Evolutionary conservation across 306 rosid species (phyloP).

Genomic region (Quercus parvula): DNA sequence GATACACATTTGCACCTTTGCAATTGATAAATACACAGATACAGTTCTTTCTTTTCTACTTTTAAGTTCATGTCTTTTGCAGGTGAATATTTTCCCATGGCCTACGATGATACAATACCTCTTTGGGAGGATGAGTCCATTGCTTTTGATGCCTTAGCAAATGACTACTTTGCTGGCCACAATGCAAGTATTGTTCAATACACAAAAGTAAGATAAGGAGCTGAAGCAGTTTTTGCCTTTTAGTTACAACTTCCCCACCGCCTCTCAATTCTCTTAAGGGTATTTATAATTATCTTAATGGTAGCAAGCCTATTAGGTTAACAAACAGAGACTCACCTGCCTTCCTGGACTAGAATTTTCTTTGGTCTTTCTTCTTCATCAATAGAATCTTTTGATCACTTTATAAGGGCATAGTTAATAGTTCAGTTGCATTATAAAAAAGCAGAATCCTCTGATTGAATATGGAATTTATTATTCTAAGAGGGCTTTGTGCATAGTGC

Average conservation of each 20-base stretch:
- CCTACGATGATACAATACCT: conserved; percentile 50
- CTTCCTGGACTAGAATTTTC: neutral
- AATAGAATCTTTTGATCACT: neutral
- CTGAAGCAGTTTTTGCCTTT: neutral
- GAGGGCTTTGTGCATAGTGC: neutral
- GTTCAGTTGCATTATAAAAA: neutral
- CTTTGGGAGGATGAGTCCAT: conserved; percentile 86
- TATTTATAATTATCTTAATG: conserved; percentile 1
- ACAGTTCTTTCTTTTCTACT: neutral
- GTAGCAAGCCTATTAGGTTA: neutral
- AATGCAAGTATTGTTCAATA: conserved; percentile 56
- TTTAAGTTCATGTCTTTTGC: neutral
- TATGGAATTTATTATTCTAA: neutral
- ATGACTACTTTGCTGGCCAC: conserved; percentile 78
- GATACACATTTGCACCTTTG: neutral
- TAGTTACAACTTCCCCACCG: neutral
- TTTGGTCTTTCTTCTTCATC: neutral
- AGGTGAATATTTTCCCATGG: conserved; percentile 84
- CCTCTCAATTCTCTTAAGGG: conserved; percentile 4
- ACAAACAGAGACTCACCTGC: neutral
- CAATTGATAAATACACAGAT: neutral
- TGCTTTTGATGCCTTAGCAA: conserved; percentile 61
- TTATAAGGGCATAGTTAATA: neutral
- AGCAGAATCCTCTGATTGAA: neutral
- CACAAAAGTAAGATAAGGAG: conserved; percentile 51